Evolutionary conservation across 2,329 filamentous ascomycete genomes (phyloP), one percentile per base, ranked within the genome.

Genomic region (Teratosphaeria gauchensis): DNA sequence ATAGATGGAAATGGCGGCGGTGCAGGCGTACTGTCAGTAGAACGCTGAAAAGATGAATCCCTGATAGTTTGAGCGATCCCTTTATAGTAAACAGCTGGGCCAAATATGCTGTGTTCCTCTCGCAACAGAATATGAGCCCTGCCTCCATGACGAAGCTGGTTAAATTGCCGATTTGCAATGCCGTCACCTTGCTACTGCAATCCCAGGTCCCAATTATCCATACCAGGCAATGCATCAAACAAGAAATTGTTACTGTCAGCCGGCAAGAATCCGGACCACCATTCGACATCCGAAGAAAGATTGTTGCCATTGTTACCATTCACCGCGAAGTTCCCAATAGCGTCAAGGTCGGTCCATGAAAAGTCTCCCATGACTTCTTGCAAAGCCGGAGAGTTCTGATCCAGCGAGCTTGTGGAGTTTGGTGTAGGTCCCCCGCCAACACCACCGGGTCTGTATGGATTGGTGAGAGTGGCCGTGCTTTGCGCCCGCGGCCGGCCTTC

Each of bases 291-390:
- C 21, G 42, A 48, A 28, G 63, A 63, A 8, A 58, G 35, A 28
- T 62, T 46, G 63, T 72, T 59, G 19, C 67, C 70, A 11, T 66
- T 65, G 53, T 70, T 69, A 0, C 76, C 76, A 65, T 77, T 76
- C 56, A 78, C 73, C 0, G 76, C 77, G 59, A 78, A 78, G 35
- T 78, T 76, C 5, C 76, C 76, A 14, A 79, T 77, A 14, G 77
- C 77, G 59, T 73, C 68, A 2, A 79, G 65, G 66, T 79, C 76
- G 2, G 77, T 78, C 77, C 77, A 79, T 31, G 74, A 76, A 63
- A 79, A 79, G 59, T 78, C 77, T 7, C 77, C 77, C 74, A 78
- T 77, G 57, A 68, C 61, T 61, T 78, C 77, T 4, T 75, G 76
- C 12, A 76, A 65, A 30, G 74, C 73, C 0, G 76, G 76, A 52